Evolutionary conservation across 371 early-diverging fungal genomes (phyloP), one percentile per base, ranked within the genome.

Genomic region (Coemansia linderi): DNA sequence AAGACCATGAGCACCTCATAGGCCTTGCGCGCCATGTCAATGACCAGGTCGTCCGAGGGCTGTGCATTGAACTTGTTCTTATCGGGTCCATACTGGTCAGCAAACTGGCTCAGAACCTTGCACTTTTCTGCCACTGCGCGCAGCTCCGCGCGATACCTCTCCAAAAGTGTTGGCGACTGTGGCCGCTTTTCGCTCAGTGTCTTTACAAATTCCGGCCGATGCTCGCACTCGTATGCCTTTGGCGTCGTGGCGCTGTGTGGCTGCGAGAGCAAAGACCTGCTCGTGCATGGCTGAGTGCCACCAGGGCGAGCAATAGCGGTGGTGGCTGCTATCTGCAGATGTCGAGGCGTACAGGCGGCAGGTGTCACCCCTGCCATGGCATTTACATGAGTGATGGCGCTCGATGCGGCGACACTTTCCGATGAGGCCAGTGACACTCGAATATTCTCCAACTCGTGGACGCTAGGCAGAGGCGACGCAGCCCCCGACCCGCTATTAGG

Each of bases 21-120:
- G 15, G 81, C 75, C 68, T 78, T 81, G 63, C 75, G 80, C 33
- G 76, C 81, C 82, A 82, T 82, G 59, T 82, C 82, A 27, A 73
- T 72, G 50, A 82, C 78, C 61, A 78, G 65, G 67, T 82, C 80
- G 41, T 77, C 79, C 12, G 82, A 75, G 3, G 82, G 82, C 70
- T 80, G 80, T 6, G 80, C 78, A 57, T 66, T 68, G 61, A 72
- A 77, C 61, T 72, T 75, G 66, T 80, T 71, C 64, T 66, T 65
- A 54, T 74, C 79, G 3, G 81, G 80, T 41, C 74, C 72, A 65
- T 80, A 80, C 65, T 78, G 74, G 56, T 75, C 76, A 5, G 81
- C 75, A 52, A 80, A 80, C 67, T 72, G 74, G 64, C 81, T 69
- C 60, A 80, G 58, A 17, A 74, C 52, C 59, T 69, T 73, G 68